Evolutionary conservation across 2,329 filamentous ascomycete genomes (phyloP), one percentile per base, ranked within the genome.

Genomic region (Bretziella fagacearum): DNA sequence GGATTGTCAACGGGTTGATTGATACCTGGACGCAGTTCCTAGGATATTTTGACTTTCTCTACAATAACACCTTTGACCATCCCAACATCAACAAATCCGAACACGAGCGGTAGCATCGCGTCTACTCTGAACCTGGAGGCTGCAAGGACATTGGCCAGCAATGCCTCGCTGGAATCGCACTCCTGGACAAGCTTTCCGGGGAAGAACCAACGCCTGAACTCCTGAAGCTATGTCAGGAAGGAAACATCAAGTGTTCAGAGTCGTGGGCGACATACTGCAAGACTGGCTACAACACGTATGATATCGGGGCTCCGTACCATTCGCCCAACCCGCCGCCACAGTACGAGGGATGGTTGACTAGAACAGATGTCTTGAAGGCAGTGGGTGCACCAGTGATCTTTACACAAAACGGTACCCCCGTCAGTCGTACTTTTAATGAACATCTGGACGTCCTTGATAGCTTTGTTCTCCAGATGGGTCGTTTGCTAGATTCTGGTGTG

Each of bases 1-100:
- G 80, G 20, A 80, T 85, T 49, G 64, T 84, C 50, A 83, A 85
- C 57, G 80, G 79, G 11, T 74, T 78, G 53, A 64, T 85, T 27
- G 82, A 86, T 55, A 67, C 71, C 53, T 57, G 75, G 26, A 65
- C 76, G 1, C 77, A 84, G 60, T 64, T 65, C 3, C 69, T 71
- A 2, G 72, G 62, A 54, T 76, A 73, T 25, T n/a, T 17, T 10
- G 39, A 41, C 5, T 41, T 41, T 27, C 15, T 41, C 8, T 66
- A 67, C 49, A 73, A 75, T 56, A 83, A 82, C 57, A 76, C 39
- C 10, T 71, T 70, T 10, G 57, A 63, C 51, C 58, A 60, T 1
- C 50, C 53, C 1, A 53, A 56, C 5, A 64, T 25, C 18, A 44
- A 44, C 29, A 33, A 44, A 27, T 18, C 23, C n/a, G 13, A 26